Percentiles rank a stretch among this genome's conserved stretches.
phyloP scores from a whole-genome alignment of 768 basidiomycete species.

The Chlorophyllum brunneum region DNA sequence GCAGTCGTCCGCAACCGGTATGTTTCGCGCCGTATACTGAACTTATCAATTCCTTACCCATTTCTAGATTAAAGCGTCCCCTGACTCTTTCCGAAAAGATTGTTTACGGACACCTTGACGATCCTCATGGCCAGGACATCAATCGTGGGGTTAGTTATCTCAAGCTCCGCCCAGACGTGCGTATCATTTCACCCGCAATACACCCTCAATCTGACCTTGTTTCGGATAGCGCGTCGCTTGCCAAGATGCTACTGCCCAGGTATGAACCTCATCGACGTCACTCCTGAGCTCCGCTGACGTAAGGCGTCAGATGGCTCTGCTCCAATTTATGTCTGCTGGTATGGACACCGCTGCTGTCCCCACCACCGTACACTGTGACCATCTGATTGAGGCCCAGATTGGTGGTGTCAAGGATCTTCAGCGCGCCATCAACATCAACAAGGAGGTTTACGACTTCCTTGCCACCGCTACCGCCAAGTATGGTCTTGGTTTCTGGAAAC shows the following conservation, averaged over 20 bases:
- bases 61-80: constrained; percentile 74
- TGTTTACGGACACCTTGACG: constrained; percentile 96
- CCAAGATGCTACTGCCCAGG: constrained; percentile 89
- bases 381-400: constrained; percentile 95
- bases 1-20: constrained; percentile 82
- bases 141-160: constrained; percentile 91
- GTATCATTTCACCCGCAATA: constrained; percentile 27
- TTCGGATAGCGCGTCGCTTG: constrained; percentile 72
- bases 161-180: constrained; percentile 94
- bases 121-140: constrained; percentile 88
- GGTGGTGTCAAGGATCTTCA: constrained; percentile 93
- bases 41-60: constrained; percentile 10
- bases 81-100: constrained; percentile 96
- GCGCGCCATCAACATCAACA: constrained; percentile 90
- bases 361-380: constrained; percentile 98
- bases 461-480: constrained; percentile 98
- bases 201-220: constrained; percentile 2
- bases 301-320: constrained; percentile 83
- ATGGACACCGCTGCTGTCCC: constrained; percentile 98
- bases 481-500: constrained; percentile 99
- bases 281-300: constrained; percentile 24
- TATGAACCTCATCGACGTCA: constrained; percentile 26
- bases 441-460: constrained; percentile 99
- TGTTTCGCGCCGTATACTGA: background rate
- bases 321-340: constrained; percentile 99